Evolutionary conservation across 805 yeast species (phyloP), one percentile per base, ranked within the genome.

Genomic region (Wickerhamiella sorbophila): DNA sequence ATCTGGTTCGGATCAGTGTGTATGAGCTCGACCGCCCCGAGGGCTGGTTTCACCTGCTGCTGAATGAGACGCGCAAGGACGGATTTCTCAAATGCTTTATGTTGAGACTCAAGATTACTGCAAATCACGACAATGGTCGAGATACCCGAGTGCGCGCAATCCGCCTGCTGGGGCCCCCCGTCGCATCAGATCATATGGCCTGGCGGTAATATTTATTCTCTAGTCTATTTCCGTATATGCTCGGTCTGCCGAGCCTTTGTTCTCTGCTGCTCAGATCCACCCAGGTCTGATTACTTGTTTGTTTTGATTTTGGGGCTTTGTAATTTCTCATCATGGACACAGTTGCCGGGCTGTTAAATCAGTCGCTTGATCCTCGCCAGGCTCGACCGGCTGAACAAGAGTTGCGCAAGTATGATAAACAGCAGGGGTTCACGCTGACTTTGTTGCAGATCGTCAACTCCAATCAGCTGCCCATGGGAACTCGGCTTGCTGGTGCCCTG

Each of bases 121-220:
- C 82, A 1, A 91, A 93, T 52, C 95, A 85, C 52, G 96, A 87
- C 55, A 86, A 84, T 55, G 99, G 99, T 36, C 91, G 88, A 55
- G 99, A 91, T 58, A 79, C 95, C 1, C 97, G 86, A 57, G 65
- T 91, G 9, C 62, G 98, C 37, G 79, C 86, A 1, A 34, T 52
- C 27, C 45, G 48, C 3, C 21, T 49, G 4, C 39, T 44, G 5
- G 49, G 46, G 6, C 46, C 49, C 5, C 33, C n/a, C 17, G 15
- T 24, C 10, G 29, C 29, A 8, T 8, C 29, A 8, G 29, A 24
- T 12, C 29, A 24, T 24, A 24, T 24, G 29, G 29, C 10, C 29
- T 24, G 29, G 29, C 29, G 29, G 29, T 24, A 12, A 8, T 24
- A 24, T 24, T 24, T 24, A 24, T 24, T 24, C n/a, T n/a, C n/a